Evolutionary conservation across 2,329 filamentous ascomycete genomes (phyloP).

Genomic region (Triangularia setosa): DNA sequence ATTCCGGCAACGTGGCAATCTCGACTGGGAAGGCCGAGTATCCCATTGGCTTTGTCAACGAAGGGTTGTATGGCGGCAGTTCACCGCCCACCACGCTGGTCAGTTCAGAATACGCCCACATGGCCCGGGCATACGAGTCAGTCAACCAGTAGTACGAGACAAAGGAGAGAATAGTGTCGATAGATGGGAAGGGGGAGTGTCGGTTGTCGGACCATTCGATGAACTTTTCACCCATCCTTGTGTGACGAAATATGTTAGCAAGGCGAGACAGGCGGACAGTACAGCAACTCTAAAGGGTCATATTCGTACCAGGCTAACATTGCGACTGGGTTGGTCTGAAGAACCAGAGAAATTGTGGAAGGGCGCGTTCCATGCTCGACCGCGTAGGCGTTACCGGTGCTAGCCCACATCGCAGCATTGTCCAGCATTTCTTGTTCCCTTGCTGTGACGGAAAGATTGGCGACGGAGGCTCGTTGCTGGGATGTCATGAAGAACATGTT

Average conservation of each 20-base stretch:
- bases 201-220: conserved; percentile 19
- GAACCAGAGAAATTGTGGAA: conserved; percentile 51
- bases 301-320: conserved; percentile 46
- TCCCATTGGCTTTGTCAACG: conserved; percentile 40
- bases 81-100: conserved; percentile 24
- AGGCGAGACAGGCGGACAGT: not conserved
- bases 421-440: conserved; percentile 37
- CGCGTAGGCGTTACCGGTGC: conserved; percentile 46
- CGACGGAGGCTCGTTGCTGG: conserved; percentile 16
- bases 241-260: not conserved
- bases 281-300: not conserved
- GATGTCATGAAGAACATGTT: conserved; percentile 20
- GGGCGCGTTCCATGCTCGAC: conserved; percentile 51
- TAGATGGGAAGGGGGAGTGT: conserved; percentile 1
- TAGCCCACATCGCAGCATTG: conserved; percentile 36
- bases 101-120: conserved; percentile 18
- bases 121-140: conserved; percentile 11
- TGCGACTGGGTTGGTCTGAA: conserved; percentile 51
- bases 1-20: conserved; percentile 35
- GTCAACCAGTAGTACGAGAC: conserved; percentile 20
- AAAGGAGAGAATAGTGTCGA: conserved; percentile 15
- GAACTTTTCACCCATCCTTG: conserved; percentile 19
- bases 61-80: conserved; percentile 7
- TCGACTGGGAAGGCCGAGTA: conserved; percentile 44
- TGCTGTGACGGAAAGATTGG: conserved; percentile 18